Base-by-base conservation (phyloP, 257 asterid species). In the Salvia miltiorrhiza region DNA sequence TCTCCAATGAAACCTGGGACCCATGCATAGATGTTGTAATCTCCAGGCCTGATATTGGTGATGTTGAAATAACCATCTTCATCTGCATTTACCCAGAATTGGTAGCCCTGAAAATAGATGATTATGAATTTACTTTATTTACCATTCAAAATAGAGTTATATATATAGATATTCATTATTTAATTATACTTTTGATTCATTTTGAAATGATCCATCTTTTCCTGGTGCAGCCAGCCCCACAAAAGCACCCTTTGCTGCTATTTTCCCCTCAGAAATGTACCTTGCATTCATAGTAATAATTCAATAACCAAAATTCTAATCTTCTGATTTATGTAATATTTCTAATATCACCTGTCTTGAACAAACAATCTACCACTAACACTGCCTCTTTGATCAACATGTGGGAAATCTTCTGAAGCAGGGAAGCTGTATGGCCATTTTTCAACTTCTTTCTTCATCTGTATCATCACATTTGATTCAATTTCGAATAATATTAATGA, bases 361-460 rank as follows among this genome's bases (percentile, higher is more conserved):
- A 82, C 90, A 14, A 79, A 57, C 75, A 90, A 78, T 81, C 77
- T 83, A 39, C 96, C 97, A 24, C 30, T 49, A 23, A 85, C 78
- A 19, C 53, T 56, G 35, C 96, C 97, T 63, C 97, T 78, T 57
- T 85, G 84, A 16, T 84, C 81, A 4, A 79, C 71, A 7, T 76
- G 65, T 14, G 78, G 85, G 73, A 81, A 90, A 63, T 90, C 93
- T 60, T 73, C 87, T 17, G 96, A 88, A 35, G 85, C 90, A 32
- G 95, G 90, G 71, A 90, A 90, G 69, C 65, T 67, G 59, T 90
- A 90, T n/a, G 97, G 96, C 97, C 97, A 90, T 65, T 79, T 70
- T 30, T 60, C 67, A 52, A 79, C 79, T 67, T 82, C 84, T 63
- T 72, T 69, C 30, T 58, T 57, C 90, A 80, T 82, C 90, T 85